Base-by-base conservation (phyloP, 2,329 filamentous ascomycete genomes). In the Diaporthe ilicicola region DNA sequence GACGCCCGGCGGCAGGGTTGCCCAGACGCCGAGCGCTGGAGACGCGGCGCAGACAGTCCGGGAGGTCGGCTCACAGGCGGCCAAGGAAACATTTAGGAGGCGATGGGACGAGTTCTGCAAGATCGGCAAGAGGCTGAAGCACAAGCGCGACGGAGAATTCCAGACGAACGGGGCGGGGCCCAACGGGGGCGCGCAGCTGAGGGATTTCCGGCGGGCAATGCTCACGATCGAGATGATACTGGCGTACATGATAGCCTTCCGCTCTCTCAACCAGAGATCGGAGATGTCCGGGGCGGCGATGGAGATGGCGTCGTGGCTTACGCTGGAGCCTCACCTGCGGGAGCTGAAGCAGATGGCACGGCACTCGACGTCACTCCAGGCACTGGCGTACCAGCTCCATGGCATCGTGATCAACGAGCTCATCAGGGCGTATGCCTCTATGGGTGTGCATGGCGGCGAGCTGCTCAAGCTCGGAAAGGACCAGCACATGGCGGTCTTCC, bases 191-290 rank as follows among this genome's bases (percentile, higher is more conserved):
- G 66, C 29, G 55, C 66, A 59, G 27, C 17, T 34, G 9, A 69
- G 59, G 32, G 71, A 72, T 19, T 71, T 66, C 44, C 71, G 71
- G 4, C 68, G 62, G 19, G 71, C 69, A 27, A 64, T 72, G 0
- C 78, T 86, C 13, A 83, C 83, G 42, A 78, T 88, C 10, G 86
- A 88, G 74, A 85, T 86, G 76, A 81, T 86, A 24, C 77, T 88
- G 67, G 82, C 85, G 6, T 90, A 88, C 74, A 85, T 89, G 80
- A 79, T 87, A 17, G 83, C 84, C 1, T 89, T 89, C 77, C 82
- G 87, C 72, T 81, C 85, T 2, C 78, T 85, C 54, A 85, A 85
- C 77, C 81, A 84, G 54, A 79, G 78, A 13, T 82, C 85, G 4
- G 77, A 80, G 32, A 74, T 86, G n/a, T 82, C 84, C 67, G 82